Evolutionary conservation across 2,329 filamentous ascomycete genomes (phyloP).

Genomic region (Aspergillus costaricaensis): DNA sequence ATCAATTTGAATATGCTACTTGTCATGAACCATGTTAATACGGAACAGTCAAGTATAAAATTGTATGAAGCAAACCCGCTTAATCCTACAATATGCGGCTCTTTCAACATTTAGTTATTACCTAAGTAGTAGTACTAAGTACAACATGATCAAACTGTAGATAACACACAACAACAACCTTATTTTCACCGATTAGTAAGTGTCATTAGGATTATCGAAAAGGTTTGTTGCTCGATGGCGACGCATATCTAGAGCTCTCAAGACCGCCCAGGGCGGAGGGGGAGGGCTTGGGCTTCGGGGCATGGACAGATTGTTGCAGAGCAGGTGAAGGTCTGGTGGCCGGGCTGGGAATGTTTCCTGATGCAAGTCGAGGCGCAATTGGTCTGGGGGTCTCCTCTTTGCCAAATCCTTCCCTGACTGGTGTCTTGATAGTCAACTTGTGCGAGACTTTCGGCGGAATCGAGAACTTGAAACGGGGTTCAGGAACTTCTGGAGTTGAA

Average conservation of each 20-base stretch:
- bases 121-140: neutral
- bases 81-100: neutral
- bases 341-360: neutral
- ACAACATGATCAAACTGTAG: neutral
- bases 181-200: neutral
- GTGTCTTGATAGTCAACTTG: neutral
- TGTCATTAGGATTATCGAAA: neutral
- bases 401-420: neutral
- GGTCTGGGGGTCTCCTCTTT: neutral
- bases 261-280: slow-evolving; percentile 1
- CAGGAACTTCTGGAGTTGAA: neutral
- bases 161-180: neutral
- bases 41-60: too few species aligned
- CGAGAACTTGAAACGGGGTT: neutral
- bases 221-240: neutral
- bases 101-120: neutral
- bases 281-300: slow-evolving; percentile 7
- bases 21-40: too few species aligned
- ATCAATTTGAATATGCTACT: neutral
- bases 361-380: too few species aligned
- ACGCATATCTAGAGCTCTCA: slow-evolving; percentile 16
- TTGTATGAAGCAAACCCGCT: neutral
- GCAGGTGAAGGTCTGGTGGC: neutral
- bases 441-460: neutral
- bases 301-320: slow-evolving; percentile 20